Evolutionary conservation across 306 rosid species (phyloP), one percentile per base, ranked within the genome.

Genomic region (Lathyrus oleraceus): DNA sequence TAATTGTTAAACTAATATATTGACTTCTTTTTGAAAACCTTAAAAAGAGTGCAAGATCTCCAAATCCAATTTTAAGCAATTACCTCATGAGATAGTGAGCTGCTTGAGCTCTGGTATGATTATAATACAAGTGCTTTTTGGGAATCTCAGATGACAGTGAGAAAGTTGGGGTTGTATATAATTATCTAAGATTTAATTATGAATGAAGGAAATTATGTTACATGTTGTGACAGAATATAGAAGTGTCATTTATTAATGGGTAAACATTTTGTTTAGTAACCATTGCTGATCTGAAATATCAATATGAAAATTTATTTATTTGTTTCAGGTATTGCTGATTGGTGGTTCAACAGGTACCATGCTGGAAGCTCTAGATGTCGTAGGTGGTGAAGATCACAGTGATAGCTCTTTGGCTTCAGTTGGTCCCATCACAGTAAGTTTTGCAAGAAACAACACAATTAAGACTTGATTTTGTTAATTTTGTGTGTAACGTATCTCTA

Each of bases 301-400:
- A 71, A 16, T 32, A 23, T 48, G 36, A 4, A 62, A 71, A 39
- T 63, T 54, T 6, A 21, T 65, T 76, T 57, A 4, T 70, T 44
- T 73, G 76, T 82, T 82, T 70, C 87, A 94, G 99, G 99, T 94
- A 49, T 83, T 94, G 53, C 79, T 94, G 67, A 94, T 94, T 78
- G 99, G 99, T 62, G 99, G 99, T 80, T 94, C 99, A 72, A 94
- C 99, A 1, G 96, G 99, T 60, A 87, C 87, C 52, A 94, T 94
- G 99, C 87, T 94, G 74, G 99, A 91, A 85, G 95, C 95, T 60
- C 81, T 94, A 75, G 81, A 94, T 14, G 99, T 94, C 76, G 88
- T 91, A 23, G 99, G 99, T 54, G 96, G 97, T 60, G 97, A 90
- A 70, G 79, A 49, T 75, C 87, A 52, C 65, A 87, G 54, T 38